Base-by-base conservation (phyloP, 2,329 filamentous ascomycete genomes). In the Dactylonectria macrodidyma region DNA sequence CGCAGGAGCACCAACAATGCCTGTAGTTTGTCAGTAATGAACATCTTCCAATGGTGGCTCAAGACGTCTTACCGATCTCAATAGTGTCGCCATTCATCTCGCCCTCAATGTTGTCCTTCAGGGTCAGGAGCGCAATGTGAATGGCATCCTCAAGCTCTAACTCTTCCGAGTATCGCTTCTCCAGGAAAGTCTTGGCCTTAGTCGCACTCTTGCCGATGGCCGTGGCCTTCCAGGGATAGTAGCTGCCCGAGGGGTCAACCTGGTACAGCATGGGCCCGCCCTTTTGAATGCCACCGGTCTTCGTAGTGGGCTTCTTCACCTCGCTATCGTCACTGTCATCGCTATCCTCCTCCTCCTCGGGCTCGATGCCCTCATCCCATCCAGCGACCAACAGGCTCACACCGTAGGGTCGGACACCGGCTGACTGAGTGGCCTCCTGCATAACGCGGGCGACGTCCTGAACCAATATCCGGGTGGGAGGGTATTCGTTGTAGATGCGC, bases 401-500 rank as follows among this genome's bases (percentile, higher is more conserved):
- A 78, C 96, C 96, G 81, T 98, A 99, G 54, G 96, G 96, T 72
- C 96, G 90, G 71, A 99, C 95, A 90, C 96, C 96, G 80, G 96
- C 96, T 46, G 94, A 97, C 84, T 99, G 96, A 68, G 96, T 99
- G 69, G 96, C 96, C 85, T 99, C 96, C 85, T 99, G 96, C 92
- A 99, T 98, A 74, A 98, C 95, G 72, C 95, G 90, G 67, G 96
- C 96, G 65, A 99, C 95, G 79, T 99, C 96, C 84, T 99, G 96
- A 65, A 99, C 96, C 85, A 99, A 90, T 92, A 99, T 99, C 82
- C 96, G 92, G 65, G 96, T 99, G 6, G 96, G 96, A n/a, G 96
- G 96, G 86, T 99, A 99, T 86, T 99, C 96, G 85, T 99, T 99
- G 88, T 99, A 99, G 86, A 99, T 95, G 83, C 96, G 94, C 90